These are phyloP conservation scores for Aspergillus funiculosus DNA, from an alignment of 495 filamentous ascomycete species.

Conservation along the genomic window DNA sequence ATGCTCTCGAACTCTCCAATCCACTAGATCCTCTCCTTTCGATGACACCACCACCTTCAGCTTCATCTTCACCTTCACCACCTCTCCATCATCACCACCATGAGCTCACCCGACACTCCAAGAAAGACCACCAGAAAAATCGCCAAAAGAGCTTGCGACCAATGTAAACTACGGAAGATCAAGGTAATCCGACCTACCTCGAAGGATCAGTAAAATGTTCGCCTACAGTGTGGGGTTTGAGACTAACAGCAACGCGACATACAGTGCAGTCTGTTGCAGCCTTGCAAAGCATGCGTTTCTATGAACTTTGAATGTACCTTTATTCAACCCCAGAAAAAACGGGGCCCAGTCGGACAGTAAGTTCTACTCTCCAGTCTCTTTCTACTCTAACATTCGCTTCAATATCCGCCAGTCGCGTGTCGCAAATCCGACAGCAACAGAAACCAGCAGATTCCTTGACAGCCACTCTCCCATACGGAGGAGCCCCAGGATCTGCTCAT, in stretches of 20 bases:
- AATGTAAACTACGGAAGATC: slow-evolving; percentile 43
- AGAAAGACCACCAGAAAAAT: no score
- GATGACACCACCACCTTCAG: no score
- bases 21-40: no score
- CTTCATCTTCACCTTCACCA: no score
- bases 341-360: slow-evolving; percentile 40
- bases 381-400: neutral
- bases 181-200: no score
- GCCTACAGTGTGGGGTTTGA: neutral
- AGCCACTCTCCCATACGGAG: slow-evolving; percentile 13
- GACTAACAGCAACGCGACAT: neutral
- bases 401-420: slow-evolving; percentile 24
- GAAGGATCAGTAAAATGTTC: no score
- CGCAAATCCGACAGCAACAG: slow-evolving; percentile 41
- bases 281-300: slow-evolving; percentile 34
- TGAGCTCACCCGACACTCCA: no score
- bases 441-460: slow-evolving; percentile 16
- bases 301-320: slow-evolving; percentile 45
- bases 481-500: slow-evolving; percentile 8
- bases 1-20: no score
- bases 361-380: slow-evolving; percentile 12
- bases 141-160: slow-evolving; percentile 37
- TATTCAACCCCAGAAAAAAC: slow-evolving; percentile 41
- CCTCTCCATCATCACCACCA: no score
- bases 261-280: slow-evolving; percentile 39